Base-by-base conservation (phyloP, 1,284 basidiomycete genomes). In the Irpex lacteus region DNA sequence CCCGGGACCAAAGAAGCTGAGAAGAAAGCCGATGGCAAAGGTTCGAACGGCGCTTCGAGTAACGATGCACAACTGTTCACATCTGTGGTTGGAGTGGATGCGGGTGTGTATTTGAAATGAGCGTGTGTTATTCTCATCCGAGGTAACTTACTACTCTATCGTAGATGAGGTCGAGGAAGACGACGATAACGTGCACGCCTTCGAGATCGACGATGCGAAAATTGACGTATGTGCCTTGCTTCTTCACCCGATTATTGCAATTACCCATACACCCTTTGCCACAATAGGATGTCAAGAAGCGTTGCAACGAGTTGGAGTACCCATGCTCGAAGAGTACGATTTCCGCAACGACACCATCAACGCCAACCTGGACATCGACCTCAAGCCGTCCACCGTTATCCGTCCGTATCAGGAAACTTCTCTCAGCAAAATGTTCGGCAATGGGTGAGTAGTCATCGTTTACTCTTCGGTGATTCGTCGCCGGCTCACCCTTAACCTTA, bases 361-460 rank as follows among this genome's bases (percentile, higher is more conserved):
- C 73, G 86, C 96, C 36, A 96, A 97, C 75, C 83, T 98, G 61
- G 96, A 98, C 73, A 98, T 98, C 66, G 96, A 98, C 78, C 85
- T 98, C 62, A 98, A 98, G 75, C 96, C 96, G 2, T 92, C 95
- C 59, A 98, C 96, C 0, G 91, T 95, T 68, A 98, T 98, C 73
- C 87, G 96, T 63, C 94, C 96, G 9, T 98, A 98, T 77, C 96
- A 98, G 77, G 96, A 98, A 78, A 98, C 96, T 56, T 95, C 92
- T 74, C 79, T 98, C 59, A 96, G 94, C 68, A 98, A 98, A 78
- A 98, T 98, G 96, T 98, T 98, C 76, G 96, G 96, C 63, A 98
- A 98, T 75, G 96, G 95, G 91, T 94, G 73, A 63, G 84, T 73
- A 11, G 15, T 37, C 44, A 18, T 52, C 19, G 50, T 34, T 11